Evolutionary conservation across 148 eudicot species (phyloP), one percentile per base, ranked within the genome.

Genomic region (Dysphania ambrosioides): DNA sequence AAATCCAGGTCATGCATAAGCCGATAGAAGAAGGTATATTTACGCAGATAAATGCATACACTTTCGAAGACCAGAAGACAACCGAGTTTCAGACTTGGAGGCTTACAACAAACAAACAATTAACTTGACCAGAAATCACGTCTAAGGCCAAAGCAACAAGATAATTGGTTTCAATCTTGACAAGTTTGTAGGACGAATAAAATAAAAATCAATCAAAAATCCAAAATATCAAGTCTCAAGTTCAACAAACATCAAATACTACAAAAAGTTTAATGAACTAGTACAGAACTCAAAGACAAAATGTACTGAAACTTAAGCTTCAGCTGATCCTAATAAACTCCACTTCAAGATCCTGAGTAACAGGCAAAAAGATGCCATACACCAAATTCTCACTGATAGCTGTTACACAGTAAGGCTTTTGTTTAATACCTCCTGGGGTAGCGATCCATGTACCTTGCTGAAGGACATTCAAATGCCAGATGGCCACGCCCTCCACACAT

Each of bases 401-500:
- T 23, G 21, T 56, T 38, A 38, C 26, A 66, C 18, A 29, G 2
- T 42, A 63, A 36, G 36, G 40, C 23, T 49, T 38, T 2, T 10
- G 16, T 67, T 67, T 24, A 65, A 49, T 35, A 80, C 77, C 83
- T 66, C 73, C 80, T 72, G 36, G 73, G 72, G 44, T 69, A 70
- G 24, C 79, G 85, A 70, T 79, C 83, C 59, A 77, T 67, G 82
- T 77, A 34, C 34, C 82, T 82, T 12, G 58, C 82, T 23, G 85
- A 82, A 59, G 87, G 90, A 73, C 88, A 85, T 62, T 81, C 79
- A 41, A 59, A 81, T 41, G 79, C 85, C 47, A 59, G 66, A 79
- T 85, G 86, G n/a, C 87, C 87, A 66, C 86, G 74, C 44, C 86
- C 88, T 67, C 87, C 90, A 66, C 90, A 87, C 65, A 75, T 76